Base-by-base conservation (phyloP, 768 basidiomycete species). In the Lyophyllum semitale region DNA sequence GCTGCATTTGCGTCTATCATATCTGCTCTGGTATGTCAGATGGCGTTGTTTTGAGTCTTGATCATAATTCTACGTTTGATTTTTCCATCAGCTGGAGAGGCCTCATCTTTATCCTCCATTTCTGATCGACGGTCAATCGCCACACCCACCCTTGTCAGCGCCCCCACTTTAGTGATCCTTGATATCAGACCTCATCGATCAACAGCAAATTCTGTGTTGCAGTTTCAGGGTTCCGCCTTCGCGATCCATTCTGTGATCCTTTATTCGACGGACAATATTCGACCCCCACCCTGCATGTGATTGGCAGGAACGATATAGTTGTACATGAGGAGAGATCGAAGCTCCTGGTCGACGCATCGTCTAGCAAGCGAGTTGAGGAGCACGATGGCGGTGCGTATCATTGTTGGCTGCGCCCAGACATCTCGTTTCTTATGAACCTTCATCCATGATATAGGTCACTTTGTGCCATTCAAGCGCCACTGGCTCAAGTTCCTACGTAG, bases 401-500 rank as follows among this genome's bases (percentile, higher is more conserved):
- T 38, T 15, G 18, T 42, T 42, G 2, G 48, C 17, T 46, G 49
- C 45, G 40, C 13, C 33, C 17, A 27, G 15, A 38, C 8, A 13
- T 42, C 33, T 45, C 22, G 23, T 29, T 20, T 45, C 38, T 30
- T 20, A 18, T 49, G n/a, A n/a, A n/a, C n/a, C n/a, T n/a, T 41
- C 18, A 27, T 44, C 18, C 12, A 42, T 30, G 22, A 2, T 6
- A 18, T 20, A 93, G 91, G 91, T 8, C 92, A 95, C 68, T 91
- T 92, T 60, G 84, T 94, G 3, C 93, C 93, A 1, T 87, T 85
- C 9, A 90, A 88, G 61, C 83, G 80, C 1, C 78, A 73, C 40
- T 95, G 91, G 92, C 78, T 88, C 27, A 80, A 78, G 61, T 93
- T 95, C 70, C 73, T 94, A 49, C 77, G 78, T 45, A 81, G 81